Base-by-base conservation (phyloP, 2,329 filamentous ascomycete genomes). In the Fusarium aywerte region DNA sequence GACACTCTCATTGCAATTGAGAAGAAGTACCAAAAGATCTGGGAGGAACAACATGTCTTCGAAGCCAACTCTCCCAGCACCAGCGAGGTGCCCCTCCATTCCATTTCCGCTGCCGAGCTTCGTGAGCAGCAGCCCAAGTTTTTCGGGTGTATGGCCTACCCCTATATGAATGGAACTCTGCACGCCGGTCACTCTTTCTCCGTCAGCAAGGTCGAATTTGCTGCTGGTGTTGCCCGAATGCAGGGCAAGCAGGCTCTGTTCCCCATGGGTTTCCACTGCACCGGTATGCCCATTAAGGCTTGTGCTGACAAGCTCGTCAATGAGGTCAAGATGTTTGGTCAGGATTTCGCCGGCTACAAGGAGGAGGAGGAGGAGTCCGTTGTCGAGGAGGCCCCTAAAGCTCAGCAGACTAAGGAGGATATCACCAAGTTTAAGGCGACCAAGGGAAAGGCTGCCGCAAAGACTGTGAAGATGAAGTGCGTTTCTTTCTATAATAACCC, bases 281-380 rank as follows among this genome's bases (percentile, higher is more conserved):
- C 95, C 0, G 96, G 96, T 73, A 96, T 99, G 90, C 93, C 94
- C 43, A 99, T 99, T 84, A 97, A 97, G 81, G 94, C 96, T 7
- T 96, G 92, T 75, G 93, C 96, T 54, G 95, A 99, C 83, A 98
- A 98, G 84, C 87, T 99, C 43, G 89, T 90, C 60, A 89, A 92
- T 65, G 96, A 99, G 81, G 90, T 98, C 57, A 89, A 92, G 80
- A 84, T 91, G 81, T 99, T 98, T 75, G 96, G 96, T 21, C 82
- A 90, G 76, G 89, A 93, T 74, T 98, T 98, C 67, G 90, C 94
- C 75, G 83, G 86, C 44, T 97, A 93, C 79, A 84, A 86, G 53
- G 87, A 89, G 55, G 88, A 91, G 12, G 82, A 82, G 55, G 79
- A 82, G 29, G 85, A n/a, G n/a, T n/a, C 84, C 35, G 83, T 84